Conservation (phyloP, 441 rosid genomes). For the Manihot esculenta region DNA sequence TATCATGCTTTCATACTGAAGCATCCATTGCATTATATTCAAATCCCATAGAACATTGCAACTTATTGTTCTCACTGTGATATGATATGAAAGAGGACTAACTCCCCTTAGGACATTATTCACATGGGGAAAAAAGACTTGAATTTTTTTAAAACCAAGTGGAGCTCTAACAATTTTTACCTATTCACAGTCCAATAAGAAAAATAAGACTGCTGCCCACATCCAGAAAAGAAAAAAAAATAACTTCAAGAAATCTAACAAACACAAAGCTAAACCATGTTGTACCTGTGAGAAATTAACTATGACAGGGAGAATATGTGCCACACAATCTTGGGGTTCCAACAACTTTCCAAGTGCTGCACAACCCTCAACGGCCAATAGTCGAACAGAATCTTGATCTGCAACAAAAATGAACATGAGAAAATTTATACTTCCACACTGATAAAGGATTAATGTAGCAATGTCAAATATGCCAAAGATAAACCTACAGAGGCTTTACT, state of each 20-base stretch:
- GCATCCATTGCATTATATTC: not conserved
- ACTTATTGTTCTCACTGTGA: constrained; percentile 3
- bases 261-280: not conserved
- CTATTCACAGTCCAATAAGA: not conserved
- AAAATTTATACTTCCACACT: not conserved
- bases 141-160: no score
- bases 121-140: not conserved
- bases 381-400: constrained; percentile 96
- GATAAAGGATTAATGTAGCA: not conserved
- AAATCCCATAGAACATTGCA: not conserved
- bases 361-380: constrained; percentile 96
- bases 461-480: not conserved
- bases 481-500: not conserved
- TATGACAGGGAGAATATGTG: constrained; percentile 82
- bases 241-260: not conserved
- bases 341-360: constrained; percentile 91
- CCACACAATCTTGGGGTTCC: constrained; percentile 83
- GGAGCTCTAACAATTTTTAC: not conserved
- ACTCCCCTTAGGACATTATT: not conserved
- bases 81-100: constrained; percentile 1
- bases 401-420: constrained; percentile 28
- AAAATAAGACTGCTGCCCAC: not conserved
- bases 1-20: no score
- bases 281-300: constrained; percentile 90
- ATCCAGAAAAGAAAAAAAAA: not conserved